Evolutionary conservation across 2,329 filamentous ascomycete species (phyloP), one percentile per base, ranked within the genome.

Genomic region (Aspergillus sp.): DNA sequence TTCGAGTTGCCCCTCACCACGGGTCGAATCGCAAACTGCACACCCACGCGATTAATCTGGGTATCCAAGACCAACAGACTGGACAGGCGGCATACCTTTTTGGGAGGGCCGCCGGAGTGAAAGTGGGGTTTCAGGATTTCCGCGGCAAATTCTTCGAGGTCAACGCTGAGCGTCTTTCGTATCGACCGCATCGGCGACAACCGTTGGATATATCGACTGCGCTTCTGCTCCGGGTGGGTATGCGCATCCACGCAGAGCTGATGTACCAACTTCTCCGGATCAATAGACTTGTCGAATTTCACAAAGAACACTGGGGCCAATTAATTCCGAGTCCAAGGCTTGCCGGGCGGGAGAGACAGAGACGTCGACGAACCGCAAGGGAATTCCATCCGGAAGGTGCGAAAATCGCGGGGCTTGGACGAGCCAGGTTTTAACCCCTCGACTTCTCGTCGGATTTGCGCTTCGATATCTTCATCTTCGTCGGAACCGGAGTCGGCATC

Each of bases 21-120:
- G 32, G 86, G 82, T 12, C 86, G 81, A 63, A 89, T 88, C 6
- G 86, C 86, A 66, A 86, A 89, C 83, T 87, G 45, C n/a, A 47
- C 49, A 24, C 22, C 53, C 36, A 47, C 56, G 22, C 36, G 9
- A 49, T 49, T 16, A 29, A 58, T 42, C 57, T 39, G 45, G 20
- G 16, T 49, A 32, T 12, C 16, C 20, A 20, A 16, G 16, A 29
- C 24, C 10, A n/a, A 36, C 12, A 2, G 32, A 18, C 16, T 32
- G 16, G 16, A 24, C 45, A 52, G 50, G 50, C n/a, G 56, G 69
- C 77, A 70, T 66, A 85, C 85, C 79, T 84, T 86, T 64, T 81
- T 83, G 16, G 78, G 74, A 52, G 71, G 71, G 16, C 77, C 77
- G 26, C 79, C 81, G 42, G 79, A 79, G 64, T 86, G 83, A 66